Base-by-base conservation (phyloP, 1,284 basidiomycete species). In the Pisolithus thermaeus region DNA sequence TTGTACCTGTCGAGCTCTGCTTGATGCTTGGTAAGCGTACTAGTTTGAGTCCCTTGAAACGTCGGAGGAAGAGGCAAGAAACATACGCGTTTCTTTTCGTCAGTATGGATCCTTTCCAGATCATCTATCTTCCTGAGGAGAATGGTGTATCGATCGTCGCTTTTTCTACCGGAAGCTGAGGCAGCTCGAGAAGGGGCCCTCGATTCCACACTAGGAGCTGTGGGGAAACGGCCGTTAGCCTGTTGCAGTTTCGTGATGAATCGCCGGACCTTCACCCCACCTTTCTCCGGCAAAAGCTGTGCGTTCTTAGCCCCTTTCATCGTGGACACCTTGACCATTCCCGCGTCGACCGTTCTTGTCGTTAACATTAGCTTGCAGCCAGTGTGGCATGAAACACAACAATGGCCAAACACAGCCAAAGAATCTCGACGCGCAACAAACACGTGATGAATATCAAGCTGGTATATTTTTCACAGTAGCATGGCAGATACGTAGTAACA, bases 61-160 rank as follows among this genome's bases (percentile, higher is more conserved):
- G 6, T n/a, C 20, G 2, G 37, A 40, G 20, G 46, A 49, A 23
- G 48, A 1, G 16, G 23, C 71, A 38, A 38, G 37, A 30, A 7
- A 38, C 81, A 59, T 61, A 87, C 87, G 40, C 71, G 54, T 70
- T 76, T 81, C 75, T 87, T 89, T 54, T 76, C 79, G 9, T 88
- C 83, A 28, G 73, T 66, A 58, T 87, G 84, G 23, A 84, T 63
- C 51, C 69, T 68, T 65, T 89, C 84, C 12, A 89, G 64, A 16
- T 87, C 81, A 37, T 87, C 83, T 0, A 89, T 73, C 59, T 83
- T 57, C 57, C 74, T 75, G 63, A 86, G 79, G 8, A 89, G 72
- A 16, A 64, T 52, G 9, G 73, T 70, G 58, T 81, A 82, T 20
- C 76, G 72, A 51, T 84, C 82, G 7, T 52, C 61, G 2, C 56